Conservation (phyloP, 2,329 filamentous ascomycete species). For the Xenoacremonium recifei region DNA sequence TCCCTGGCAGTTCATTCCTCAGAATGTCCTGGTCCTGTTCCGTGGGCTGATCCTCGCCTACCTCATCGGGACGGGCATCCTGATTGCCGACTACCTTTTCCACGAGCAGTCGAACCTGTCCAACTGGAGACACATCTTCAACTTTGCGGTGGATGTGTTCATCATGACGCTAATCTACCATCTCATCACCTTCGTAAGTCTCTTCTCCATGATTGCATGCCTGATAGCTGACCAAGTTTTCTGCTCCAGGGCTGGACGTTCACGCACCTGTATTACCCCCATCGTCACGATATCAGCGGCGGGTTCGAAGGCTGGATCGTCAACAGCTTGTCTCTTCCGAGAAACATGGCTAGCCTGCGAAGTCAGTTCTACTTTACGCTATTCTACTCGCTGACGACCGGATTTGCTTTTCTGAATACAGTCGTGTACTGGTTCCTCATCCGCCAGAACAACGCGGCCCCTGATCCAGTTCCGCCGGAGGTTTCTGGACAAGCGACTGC, state of each 20-base stretch:
- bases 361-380: slow-evolving; percentile 49
- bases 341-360: slow-evolving; percentile 37
- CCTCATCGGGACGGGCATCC: slow-evolving; percentile 38
- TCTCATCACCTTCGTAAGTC: slow-evolving; percentile 44
- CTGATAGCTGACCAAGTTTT: background rate
- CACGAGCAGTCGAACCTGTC: slow-evolving; percentile 38
- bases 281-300: slow-evolving; percentile 35
- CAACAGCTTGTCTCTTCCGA: slow-evolving; percentile 44
- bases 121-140: slow-evolving; percentile 44
- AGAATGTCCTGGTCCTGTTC: slow-evolving; percentile 43
- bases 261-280: slow-evolving; percentile 49
- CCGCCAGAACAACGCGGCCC: slow-evolving; percentile 27
- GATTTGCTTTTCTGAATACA: slow-evolving; percentile 50
- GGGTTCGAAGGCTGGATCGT: slow-evolving; percentile 36
- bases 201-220: background rate
- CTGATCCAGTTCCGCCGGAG: slow-evolving; percentile 7
- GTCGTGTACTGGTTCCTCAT: slow-evolving; percentile 49
- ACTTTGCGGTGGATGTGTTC: slow-evolving; percentile 48
- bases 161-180: slow-evolving; percentile 45
- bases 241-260: slow-evolving; percentile 47
- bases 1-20: slow-evolving; percentile 46
- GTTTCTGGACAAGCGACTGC: background rate
- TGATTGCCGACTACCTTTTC: slow-evolving; percentile 47
- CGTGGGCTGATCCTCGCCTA: slow-evolving; percentile 43
- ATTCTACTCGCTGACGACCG: slow-evolving; percentile 46